Evolutionary conservation across 441 rosid genomes (phyloP).

Genomic region (Erysimum pusillum): DNA sequence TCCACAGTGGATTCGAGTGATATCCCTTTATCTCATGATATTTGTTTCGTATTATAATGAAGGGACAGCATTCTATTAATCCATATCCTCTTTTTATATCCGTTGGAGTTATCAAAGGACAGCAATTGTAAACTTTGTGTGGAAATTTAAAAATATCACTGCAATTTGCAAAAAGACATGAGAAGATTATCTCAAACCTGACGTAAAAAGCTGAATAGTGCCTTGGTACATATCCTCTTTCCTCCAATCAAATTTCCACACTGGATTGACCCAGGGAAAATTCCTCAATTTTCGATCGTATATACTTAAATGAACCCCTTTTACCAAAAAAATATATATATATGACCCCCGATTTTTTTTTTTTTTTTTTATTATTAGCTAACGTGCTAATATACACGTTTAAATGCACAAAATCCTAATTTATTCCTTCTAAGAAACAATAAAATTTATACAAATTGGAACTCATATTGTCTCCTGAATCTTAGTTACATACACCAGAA

Average conservation of each 20-base stretch:
- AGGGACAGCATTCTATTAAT: not conserved
- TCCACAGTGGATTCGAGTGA: too few species aligned
- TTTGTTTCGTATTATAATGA: not conserved
- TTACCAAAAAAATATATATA: too few species aligned
- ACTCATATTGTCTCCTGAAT: conserved; percentile 30
- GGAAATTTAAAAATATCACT: not conserved
- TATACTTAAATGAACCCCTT: too few species aligned
- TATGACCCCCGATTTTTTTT: too few species aligned
- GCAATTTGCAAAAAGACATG: not conserved
- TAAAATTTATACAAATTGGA: conserved; percentile 42
- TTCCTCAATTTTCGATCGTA: too few species aligned
- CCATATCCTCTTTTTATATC: conserved; percentile 17
- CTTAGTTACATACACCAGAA: conserved; percentile 39
- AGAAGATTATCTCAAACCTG: conserved; percentile 2
- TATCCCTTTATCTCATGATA: too few species aligned
- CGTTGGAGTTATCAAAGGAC: conserved; percentile 42
- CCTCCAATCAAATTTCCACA: conserved; percentile 35
- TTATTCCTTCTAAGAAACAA: conserved; percentile 3
- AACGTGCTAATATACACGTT: too few species aligned
- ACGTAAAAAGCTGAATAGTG: conserved; percentile 35
- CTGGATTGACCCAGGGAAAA: not conserved
- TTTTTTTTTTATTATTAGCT: too few species aligned
- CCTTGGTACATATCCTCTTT: conserved; percentile 37
- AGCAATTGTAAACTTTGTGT: not conserved
- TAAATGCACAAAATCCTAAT: not conserved